Conservation (phyloP, 2,329 filamentous ascomycete genomes). For the Capronia coronata region DNA sequence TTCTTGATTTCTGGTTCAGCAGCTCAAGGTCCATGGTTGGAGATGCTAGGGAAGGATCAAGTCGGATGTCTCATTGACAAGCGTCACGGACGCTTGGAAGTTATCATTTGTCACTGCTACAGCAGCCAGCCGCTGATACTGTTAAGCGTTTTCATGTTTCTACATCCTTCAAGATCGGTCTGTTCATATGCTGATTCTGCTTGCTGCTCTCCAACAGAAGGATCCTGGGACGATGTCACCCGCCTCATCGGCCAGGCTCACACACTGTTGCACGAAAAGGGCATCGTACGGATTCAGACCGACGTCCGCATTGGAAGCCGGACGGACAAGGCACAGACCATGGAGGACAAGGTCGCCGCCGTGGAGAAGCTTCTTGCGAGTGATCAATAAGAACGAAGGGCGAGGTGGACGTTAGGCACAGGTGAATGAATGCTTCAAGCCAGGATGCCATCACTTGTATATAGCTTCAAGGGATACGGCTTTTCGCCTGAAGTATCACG, state of each 20-base stretch:
- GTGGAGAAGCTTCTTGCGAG: constrained; percentile 47
- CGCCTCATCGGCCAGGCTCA: constrained; percentile 79
- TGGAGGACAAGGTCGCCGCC: constrained; percentile 68
- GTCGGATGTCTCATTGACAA: no score
- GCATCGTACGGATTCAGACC: constrained; percentile 76
- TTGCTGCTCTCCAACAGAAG: constrained; percentile 54
- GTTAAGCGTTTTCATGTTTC: neutral
- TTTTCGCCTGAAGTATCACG: no score
- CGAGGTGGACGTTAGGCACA: no score
- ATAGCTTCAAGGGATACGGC: no score
- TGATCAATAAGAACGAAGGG: neutral
- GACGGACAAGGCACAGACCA: constrained; percentile 78
- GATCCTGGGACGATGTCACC: constrained; percentile 84
- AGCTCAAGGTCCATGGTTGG: no score
- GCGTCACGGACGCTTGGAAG: no score
- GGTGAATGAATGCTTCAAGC: no score
- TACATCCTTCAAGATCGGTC: neutral
- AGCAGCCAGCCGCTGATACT: no score
- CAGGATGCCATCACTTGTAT: no score
- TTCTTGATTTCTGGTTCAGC: no score
- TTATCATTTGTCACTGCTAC: no score
- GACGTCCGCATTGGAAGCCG: constrained; percentile 81
- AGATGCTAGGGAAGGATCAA: no score
- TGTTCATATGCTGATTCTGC: neutral
- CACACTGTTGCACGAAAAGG: constrained; percentile 65